A percentile compares a stretch with the other conserved stretches of the same genome.
phyloP scores from a whole-genome alignment of 768 basidiomycete species.

The Amyloporia xantha region DNA sequence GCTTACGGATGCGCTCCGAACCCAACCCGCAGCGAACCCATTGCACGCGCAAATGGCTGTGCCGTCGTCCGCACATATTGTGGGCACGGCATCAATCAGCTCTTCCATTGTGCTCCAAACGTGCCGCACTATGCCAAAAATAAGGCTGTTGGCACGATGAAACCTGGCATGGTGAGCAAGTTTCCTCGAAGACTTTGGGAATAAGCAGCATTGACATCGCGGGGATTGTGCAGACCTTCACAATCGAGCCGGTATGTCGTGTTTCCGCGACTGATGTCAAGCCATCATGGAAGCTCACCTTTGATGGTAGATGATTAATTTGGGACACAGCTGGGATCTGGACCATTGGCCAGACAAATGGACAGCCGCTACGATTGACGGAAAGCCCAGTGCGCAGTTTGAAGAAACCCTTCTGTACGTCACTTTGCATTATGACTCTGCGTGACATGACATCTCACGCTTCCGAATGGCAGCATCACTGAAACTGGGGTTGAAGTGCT shows the following conservation, averaged over 20 bases:
- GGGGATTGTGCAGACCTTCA: slow-evolving; percentile 36
- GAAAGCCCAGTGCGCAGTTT: slow-evolving; percentile 90
- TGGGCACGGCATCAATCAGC: slow-evolving; percentile 82
- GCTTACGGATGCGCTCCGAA: neutral
- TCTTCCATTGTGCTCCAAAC: slow-evolving; percentile 84
- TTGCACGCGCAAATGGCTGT: slow-evolving; percentile 78
- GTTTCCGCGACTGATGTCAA: neutral
- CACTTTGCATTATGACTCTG: no score
- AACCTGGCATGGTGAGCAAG: slow-evolving; percentile 75
- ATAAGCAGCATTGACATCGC: neutral
- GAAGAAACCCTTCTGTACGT: slow-evolving; percentile 94
- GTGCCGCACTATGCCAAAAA: slow-evolving; percentile 94
- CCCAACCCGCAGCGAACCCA: slow-evolving; percentile 55
- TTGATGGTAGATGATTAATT: slow-evolving; percentile 77
- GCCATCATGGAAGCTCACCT: neutral
- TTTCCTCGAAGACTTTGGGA: neutral
- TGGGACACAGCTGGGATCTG: slow-evolving; percentile 70
- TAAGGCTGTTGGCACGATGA: slow-evolving; percentile 90
- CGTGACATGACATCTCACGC: no score
- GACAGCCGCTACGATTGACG: slow-evolving; percentile 93
- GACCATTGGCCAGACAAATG: slow-evolving; percentile 93
- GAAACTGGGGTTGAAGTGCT: slow-evolving; percentile 87
- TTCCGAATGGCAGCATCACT: slow-evolving; percentile 85
- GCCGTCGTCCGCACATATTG: slow-evolving; percentile 90
- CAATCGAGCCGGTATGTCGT: slow-evolving; percentile 67